Conservation (phyloP, 352 stramenopile genomes). For the Phytopythium ostracodes region DNA sequence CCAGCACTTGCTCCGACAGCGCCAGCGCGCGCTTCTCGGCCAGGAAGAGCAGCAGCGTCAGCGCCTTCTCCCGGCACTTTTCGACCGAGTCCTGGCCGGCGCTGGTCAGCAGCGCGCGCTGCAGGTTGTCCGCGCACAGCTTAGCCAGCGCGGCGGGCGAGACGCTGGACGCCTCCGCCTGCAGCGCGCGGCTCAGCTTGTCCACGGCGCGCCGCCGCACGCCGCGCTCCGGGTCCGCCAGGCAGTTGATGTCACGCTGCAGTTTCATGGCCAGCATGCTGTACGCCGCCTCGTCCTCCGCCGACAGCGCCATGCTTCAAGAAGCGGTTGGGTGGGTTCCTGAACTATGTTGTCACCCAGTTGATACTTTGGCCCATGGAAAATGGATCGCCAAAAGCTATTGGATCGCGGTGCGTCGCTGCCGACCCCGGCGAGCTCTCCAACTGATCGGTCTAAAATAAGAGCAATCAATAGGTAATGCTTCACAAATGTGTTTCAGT, state of each 20-base stretch:
- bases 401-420: too few species aligned
- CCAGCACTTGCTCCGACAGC: conserved; percentile 30
- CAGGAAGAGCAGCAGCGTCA: conserved; percentile 56
- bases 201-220: conserved; percentile 70
- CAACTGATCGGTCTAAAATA: not conserved
- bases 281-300: conserved; percentile 48
- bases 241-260: conserved; percentile 80
- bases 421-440: not conserved
- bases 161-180: conserved; percentile 36
- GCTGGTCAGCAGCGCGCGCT: conserved; percentile 43
- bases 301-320: conserved; percentile 48
- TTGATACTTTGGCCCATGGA: not conserved
- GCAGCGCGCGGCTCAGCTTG: conserved; percentile 55
- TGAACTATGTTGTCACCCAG: too few species aligned
- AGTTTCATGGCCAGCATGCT: conserved; percentile 73
- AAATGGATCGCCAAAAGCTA: not conserved
- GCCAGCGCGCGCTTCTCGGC: conserved; percentile 44
- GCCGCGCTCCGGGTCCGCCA: conserved; percentile 61
- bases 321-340: too few species aligned
- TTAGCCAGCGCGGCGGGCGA: conserved; percentile 31
- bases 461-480: not conserved
- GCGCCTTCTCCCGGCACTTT: conserved; percentile 72
- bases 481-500: not conserved
- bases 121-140: conserved; percentile 40
- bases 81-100: conserved; percentile 55